Evolutionary conservation across 306 rosid species (phyloP).

Genomic region (Lathyrus tuberosus): DNA sequence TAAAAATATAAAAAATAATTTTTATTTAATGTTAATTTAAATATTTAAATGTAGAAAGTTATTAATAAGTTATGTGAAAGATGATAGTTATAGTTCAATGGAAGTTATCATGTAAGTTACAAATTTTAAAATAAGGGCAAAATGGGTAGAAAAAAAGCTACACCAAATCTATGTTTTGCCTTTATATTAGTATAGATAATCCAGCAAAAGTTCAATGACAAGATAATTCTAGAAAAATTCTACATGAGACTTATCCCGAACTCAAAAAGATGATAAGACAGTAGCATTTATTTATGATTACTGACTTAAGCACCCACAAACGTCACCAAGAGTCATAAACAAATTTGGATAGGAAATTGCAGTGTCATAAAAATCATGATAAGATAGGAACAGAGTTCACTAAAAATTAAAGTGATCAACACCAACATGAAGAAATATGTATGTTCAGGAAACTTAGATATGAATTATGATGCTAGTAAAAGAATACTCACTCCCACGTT

Average conservation of each 20-base stretch:
- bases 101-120: no score
- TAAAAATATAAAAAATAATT: no score
- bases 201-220: slow-evolving; percentile 1
- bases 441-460: slow-evolving; percentile 7
- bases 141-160: no score
- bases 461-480: slow-evolving; percentile 5
- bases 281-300: slow-evolving; percentile 17
- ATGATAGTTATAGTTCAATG: no score
- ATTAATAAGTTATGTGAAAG: no score
- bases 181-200: no score
- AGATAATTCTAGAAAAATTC: slow-evolving; percentile 20
- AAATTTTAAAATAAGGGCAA: no score
- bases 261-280: slow-evolving; percentile 7
- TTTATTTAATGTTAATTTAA: no score
- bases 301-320: background rate
- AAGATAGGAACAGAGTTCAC: slow-evolving; percentile 11
- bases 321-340: slow-evolving; percentile 25
- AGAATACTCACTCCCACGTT: slow-evolving; percentile 4
- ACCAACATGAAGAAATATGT: slow-evolving; percentile 11
- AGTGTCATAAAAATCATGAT: slow-evolving; percentile 18
- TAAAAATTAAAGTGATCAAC: slow-evolving; percentile 1
- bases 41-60: no score
- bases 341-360: slow-evolving; percentile 25
- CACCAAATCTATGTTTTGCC: no score
- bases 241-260: slow-evolving; percentile 3